phyloP scores from a whole-genome alignment of 2,329 filamentous ascomycete species.

The Colletotrichum abscissum region DNA sequence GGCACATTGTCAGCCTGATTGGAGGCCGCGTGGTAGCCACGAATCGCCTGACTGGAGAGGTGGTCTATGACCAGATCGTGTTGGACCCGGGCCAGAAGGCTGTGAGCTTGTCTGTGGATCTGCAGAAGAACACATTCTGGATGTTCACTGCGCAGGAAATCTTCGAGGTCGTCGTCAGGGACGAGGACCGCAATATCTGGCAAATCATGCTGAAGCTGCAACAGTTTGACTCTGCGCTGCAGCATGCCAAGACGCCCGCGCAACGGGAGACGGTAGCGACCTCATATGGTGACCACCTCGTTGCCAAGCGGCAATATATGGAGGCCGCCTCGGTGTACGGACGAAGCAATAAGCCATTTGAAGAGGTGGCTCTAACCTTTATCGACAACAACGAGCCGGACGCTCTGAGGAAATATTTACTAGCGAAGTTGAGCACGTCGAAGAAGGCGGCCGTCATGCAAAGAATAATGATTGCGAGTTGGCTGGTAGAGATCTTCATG shows the following conservation, averaged over 20 bases:
- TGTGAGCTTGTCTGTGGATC: slow-evolving; percentile 87
- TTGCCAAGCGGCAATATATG: slow-evolving; percentile 81
- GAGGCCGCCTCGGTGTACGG: slow-evolving; percentile 94
- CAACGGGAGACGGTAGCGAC: slow-evolving; percentile 94
- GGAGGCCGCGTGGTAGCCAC: slow-evolving; percentile 86
- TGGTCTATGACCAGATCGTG: slow-evolving; percentile 90
- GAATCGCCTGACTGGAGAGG: slow-evolving; percentile 86
- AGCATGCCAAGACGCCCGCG: slow-evolving; percentile 80
- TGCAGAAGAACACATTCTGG: slow-evolving; percentile 98
- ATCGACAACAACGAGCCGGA: slow-evolving; percentile 93
- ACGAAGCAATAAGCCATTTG: slow-evolving; percentile 95
- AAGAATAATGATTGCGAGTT: slow-evolving; percentile 92
- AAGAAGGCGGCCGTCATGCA: slow-evolving; percentile 93
- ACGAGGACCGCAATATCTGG: slow-evolving; percentile 95
- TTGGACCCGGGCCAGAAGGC: slow-evolving; percentile 82
- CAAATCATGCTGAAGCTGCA: slow-evolving; percentile 89
- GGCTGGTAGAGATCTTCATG: slow-evolving; percentile 97
- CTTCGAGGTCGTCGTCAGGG: slow-evolving; percentile 89
- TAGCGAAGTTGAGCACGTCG: slow-evolving; percentile 83
- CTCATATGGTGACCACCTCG: slow-evolving; percentile 89
- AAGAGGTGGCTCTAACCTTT: slow-evolving; percentile 91
- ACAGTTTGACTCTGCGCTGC: slow-evolving; percentile 88
- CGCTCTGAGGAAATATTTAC: slow-evolving; percentile 88
- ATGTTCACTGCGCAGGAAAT: slow-evolving; percentile 92
- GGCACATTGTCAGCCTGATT: slow-evolving; percentile 88